Evolutionary conservation across 2,329 filamentous ascomycete genomes (phyloP).

Genomic region (Trichoderma sp.): DNA sequence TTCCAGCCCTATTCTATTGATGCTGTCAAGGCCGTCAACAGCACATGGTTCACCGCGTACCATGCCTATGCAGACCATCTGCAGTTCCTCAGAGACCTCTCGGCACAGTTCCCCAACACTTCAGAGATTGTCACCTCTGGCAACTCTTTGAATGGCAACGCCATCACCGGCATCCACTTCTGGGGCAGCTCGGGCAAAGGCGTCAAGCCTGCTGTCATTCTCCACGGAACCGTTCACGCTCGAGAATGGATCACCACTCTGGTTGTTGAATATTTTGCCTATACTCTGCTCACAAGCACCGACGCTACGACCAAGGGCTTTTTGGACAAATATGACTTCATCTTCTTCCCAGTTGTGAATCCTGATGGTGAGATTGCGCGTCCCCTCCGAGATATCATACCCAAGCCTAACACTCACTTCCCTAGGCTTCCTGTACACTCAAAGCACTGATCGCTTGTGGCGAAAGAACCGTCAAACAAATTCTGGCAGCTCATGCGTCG

Average conservation of each 20-base stretch:
- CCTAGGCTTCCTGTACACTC: constrained; percentile 58
- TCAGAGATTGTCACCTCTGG: constrained; percentile 50
- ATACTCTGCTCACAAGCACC: constrained; percentile 46
- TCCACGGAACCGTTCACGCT: constrained; percentile 58
- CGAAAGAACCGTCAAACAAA: constrained; percentile 55
- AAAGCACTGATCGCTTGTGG: constrained; percentile 57
- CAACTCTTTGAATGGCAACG: constrained; percentile 44
- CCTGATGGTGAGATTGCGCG: constrained; percentile 47
- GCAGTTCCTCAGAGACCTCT: constrained; percentile 46
- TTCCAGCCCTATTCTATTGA: constrained; percentile 25
- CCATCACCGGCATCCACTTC: constrained; percentile 62
- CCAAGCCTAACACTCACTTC: neutral
- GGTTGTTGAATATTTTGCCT: constrained; percentile 53
- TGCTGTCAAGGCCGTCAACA: constrained; percentile 9
- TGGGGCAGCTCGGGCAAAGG: constrained; percentile 46
- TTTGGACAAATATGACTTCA: constrained; percentile 63
- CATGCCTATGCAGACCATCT: constrained; percentile 51
- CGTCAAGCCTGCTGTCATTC: constrained; percentile 50
- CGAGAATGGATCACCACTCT: constrained; percentile 59
- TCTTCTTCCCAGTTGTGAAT: constrained; percentile 62
- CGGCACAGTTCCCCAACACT: constrained; percentile 41
- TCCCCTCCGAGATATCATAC: neutral
- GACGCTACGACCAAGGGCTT: constrained; percentile 40
- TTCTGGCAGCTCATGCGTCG: constrained; percentile 42
- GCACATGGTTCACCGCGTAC: constrained; percentile 52